These are phyloP conservation scores for Knoxia roxburghii DNA, from an alignment of 257 asterid species.

Conservation along the genomic window DNA sequence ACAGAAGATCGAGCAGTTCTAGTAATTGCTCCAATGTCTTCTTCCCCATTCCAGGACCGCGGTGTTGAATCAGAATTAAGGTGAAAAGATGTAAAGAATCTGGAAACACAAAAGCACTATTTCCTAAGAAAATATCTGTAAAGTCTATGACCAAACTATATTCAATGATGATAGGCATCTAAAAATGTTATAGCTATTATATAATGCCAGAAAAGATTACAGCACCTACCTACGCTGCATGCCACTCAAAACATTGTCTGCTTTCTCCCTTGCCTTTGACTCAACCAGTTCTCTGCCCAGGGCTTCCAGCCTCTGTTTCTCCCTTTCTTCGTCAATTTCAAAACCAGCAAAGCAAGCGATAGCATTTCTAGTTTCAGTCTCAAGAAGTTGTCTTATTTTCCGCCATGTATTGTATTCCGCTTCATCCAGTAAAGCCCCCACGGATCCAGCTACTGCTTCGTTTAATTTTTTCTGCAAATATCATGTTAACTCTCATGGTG, in stretches of 20 bases:
- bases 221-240: conserved; percentile 78
- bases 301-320: conserved; percentile 53
- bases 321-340: conserved; percentile 66
- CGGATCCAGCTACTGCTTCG: conserved; percentile 75
- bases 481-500: conserved; percentile 14
- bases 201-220: background rate
- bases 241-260: conserved; percentile 80
- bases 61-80: conserved; percentile 91
- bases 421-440: conserved; percentile 87
- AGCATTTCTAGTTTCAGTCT: conserved; percentile 55
- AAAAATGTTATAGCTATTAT: background rate
- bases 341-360: conserved; percentile 59
- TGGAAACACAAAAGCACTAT: conserved; percentile 37
- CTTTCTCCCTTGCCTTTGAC: conserved; percentile 87
- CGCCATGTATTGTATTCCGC: conserved; percentile 90
- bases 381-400: conserved; percentile 70
- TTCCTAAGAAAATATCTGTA: too few relatives aligned
- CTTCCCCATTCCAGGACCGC: conserved; percentile 87
- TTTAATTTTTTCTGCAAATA: conserved; percentile 66
- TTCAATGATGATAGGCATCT: background rate
- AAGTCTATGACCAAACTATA: too few relatives aligned
- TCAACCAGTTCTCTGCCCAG: conserved; percentile 81
- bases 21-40: conserved; percentile 87
- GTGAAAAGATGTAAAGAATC: conserved; percentile 77
- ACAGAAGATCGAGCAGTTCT: conserved; percentile 87